Evolutionary conservation across 176 grass and related monocot species (phyloP).

Genomic region (Avena sativa): DNA sequence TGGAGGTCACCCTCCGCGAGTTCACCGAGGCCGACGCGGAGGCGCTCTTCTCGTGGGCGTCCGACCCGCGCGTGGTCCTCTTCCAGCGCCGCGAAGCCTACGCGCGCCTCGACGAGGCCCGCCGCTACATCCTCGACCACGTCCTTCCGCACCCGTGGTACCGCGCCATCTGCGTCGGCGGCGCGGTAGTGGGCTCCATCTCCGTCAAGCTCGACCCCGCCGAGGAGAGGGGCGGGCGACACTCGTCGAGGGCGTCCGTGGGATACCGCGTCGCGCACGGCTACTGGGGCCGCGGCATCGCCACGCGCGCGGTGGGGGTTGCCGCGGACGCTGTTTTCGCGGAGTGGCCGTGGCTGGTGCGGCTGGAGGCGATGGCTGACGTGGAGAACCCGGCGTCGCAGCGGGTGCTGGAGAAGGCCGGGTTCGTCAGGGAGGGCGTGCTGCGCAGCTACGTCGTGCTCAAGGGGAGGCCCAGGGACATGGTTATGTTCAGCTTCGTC

Average conservation of each 20-base stretch:
- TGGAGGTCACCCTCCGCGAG: conserved; percentile 61
- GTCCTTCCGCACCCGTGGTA: conserved; percentile 82
- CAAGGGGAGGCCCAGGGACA: conserved; percentile 65
- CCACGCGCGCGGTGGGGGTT: conserved; percentile 46
- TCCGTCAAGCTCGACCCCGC: conserved; percentile 48
- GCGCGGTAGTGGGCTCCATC: conserved; percentile 68
- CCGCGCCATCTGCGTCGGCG: conserved; percentile 63
- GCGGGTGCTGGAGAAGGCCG: conserved; percentile 88
- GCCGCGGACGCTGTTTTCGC: conserved; percentile 43
- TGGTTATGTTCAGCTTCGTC: conserved; percentile 79
- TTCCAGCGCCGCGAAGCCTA: conserved; percentile 78
- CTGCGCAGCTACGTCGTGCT: conserved; percentile 62
- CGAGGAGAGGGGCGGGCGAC: not conserved
- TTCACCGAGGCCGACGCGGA: conserved; percentile 65
- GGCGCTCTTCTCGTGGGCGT: conserved; percentile 72
- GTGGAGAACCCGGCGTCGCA: conserved; percentile 79
- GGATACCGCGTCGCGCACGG: conserved; percentile 69
- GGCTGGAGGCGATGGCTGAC: conserved; percentile 75
- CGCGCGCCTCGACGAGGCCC: conserved; percentile 46
- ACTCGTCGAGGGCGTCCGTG: conserved; percentile 53
- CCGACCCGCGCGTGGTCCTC: conserved; percentile 56
- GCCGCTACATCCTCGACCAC: conserved; percentile 63
- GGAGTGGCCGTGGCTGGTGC: conserved; percentile 52
- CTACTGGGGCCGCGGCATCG: conserved; percentile 70
- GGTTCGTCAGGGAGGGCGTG: conserved; percentile 63